Percentiles rank a stretch among this genome's conserved stretches.
phyloP scores from a whole-genome alignment of 768 basidiomycete species.

The Collybia sp. region DNA sequence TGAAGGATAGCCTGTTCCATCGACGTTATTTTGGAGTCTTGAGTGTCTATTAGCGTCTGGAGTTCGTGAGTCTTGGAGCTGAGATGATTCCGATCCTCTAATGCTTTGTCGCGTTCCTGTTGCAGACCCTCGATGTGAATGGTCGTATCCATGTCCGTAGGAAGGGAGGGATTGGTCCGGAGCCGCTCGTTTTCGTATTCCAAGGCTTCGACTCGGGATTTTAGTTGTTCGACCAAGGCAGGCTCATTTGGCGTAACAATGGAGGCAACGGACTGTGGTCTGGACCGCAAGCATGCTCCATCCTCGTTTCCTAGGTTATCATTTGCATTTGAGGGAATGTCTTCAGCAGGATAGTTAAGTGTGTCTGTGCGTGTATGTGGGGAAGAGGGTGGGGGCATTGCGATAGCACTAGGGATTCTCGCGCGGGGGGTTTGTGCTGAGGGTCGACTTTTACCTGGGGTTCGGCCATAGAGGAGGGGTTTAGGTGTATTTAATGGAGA shows the following conservation, averaged over 20 bases:
- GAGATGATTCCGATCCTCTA: conserved; percentile 31
- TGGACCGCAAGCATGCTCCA: too few species aligned
- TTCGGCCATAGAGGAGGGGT: conserved; percentile 33
- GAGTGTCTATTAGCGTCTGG: conserved; percentile 40
- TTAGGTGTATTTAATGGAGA: conserved; percentile 74
- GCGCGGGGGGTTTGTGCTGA: conserved; percentile 56
- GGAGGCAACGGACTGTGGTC: conserved; percentile 33
- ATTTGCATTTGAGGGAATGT: background rate
- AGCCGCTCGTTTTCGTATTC: conserved; percentile 71
- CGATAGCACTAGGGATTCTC: conserved; percentile 65
- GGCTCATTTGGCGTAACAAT: conserved; percentile 27
- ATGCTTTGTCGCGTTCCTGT: conserved; percentile 40
- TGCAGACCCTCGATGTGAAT: conserved; percentile 37
- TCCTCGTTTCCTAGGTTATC: too few species aligned
- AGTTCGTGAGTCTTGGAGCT: conserved; percentile 36
- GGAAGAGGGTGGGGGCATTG: conserved; percentile 80
- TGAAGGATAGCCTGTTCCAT: conserved; percentile 41
- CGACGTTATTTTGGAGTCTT: conserved; percentile 37
- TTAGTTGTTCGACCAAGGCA: conserved; percentile 33
- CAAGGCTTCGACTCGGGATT: conserved; percentile 51
- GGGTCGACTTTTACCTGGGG: conserved; percentile 28
- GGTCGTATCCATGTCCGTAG: conserved; percentile 36
- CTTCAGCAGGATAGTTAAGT: conserved; percentile 14
- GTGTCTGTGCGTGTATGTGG: conserved; percentile 39
- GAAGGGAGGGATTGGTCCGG: conserved; percentile 25